Percentiles rank a stretch among this genome's conserved stretches.
phyloP scores from a whole-genome alignment of 192 early-diverging fungal species.

The Globomyces pollinis-pini region DNA sequence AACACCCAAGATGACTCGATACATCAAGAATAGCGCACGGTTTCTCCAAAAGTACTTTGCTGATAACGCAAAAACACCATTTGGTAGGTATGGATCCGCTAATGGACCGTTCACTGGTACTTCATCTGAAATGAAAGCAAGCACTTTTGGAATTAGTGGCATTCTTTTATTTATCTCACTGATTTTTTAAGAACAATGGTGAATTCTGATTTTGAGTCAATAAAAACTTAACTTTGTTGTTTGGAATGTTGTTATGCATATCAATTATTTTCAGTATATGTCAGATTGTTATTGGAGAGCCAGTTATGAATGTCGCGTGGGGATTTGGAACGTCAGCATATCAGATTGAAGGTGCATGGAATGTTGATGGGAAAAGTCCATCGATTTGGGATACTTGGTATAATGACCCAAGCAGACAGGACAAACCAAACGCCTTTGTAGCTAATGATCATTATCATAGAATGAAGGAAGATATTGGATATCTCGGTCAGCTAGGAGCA shows the following conservation, averaged over 20 bases:
- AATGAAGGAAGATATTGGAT: conserved; percentile 22
- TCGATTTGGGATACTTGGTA: conserved; percentile 37
- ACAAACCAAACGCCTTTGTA: conserved; percentile 34
- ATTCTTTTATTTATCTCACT: too few species aligned
- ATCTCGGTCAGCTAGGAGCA: conserved; percentile 21
- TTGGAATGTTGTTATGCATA: too few species aligned
- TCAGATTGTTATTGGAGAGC: too few species aligned
- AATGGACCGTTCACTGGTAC: too few species aligned
- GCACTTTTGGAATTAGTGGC: too few species aligned
- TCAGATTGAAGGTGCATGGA: conserved; percentile 37
- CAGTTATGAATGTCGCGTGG: conserved; percentile 6
- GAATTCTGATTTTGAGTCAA: too few species aligned
- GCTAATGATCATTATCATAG: conserved; percentile 26
- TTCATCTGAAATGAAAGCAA: too few species aligned
- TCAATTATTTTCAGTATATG: too few species aligned
- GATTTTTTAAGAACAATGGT: too few species aligned
- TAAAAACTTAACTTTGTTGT: too few species aligned
- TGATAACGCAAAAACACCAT: too few species aligned
- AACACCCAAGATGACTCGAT: background rate
- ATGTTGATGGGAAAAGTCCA: conserved; percentile 35
- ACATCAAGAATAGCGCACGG: background rate
- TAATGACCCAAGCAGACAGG: conserved; percentile 15
- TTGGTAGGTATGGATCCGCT: too few species aligned
- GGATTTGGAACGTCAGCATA: conserved; percentile 28
- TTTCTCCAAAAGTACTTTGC: background rate